A percentile compares a stretch with the other conserved stretches of the same genome.
Evolutionary conservation across 2,329 filamentous ascomycete genomes (phyloP).

Genomic region (Hyphodiscus sp.): DNA sequence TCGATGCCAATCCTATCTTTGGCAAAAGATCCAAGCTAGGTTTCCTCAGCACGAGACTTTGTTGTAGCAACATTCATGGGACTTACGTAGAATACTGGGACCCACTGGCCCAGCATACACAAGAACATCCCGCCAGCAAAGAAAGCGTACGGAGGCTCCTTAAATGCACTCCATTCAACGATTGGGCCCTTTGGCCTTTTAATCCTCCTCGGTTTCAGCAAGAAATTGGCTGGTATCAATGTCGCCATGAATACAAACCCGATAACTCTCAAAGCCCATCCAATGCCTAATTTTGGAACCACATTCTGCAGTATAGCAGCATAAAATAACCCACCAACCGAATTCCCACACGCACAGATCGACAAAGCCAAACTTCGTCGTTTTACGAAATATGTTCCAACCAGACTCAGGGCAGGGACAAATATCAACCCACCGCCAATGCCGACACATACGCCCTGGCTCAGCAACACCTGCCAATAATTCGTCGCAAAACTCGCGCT

Average conservation of each 20-base stretch:
- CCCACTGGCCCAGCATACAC: slow-evolving; percentile 12
- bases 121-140: slow-evolving; percentile 35
- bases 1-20: slow-evolving; percentile 31
- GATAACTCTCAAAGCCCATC: slow-evolving; percentile 38
- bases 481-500: slow-evolving; percentile 25
- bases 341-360: slow-evolving; percentile 44
- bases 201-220: slow-evolving; percentile 34
- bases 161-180: slow-evolving; percentile 38
- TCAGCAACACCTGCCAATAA: slow-evolving; percentile 41
- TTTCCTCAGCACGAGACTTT: background rate
- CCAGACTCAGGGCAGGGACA: slow-evolving; percentile 48
- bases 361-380: slow-evolving; percentile 31
- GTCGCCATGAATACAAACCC: slow-evolving; percentile 38
- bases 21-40: slow-evolving; percentile 31
- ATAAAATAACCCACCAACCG: slow-evolving; percentile 57
- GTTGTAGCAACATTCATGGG: background rate
- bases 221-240: slow-evolving; percentile 29
- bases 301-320: slow-evolving; percentile 44
- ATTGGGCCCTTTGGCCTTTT: slow-evolving; percentile 34
- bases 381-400: slow-evolving; percentile 40
- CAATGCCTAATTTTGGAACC: slow-evolving; percentile 35
- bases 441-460: slow-evolving; percentile 41
- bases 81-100: slow-evolving; percentile 18
- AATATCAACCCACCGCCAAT: slow-evolving; percentile 39
- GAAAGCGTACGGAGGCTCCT: slow-evolving; percentile 36